Conservation (phyloP, 2,329 filamentous ascomycete genomes). For the Nothophoma quercina region DNA sequence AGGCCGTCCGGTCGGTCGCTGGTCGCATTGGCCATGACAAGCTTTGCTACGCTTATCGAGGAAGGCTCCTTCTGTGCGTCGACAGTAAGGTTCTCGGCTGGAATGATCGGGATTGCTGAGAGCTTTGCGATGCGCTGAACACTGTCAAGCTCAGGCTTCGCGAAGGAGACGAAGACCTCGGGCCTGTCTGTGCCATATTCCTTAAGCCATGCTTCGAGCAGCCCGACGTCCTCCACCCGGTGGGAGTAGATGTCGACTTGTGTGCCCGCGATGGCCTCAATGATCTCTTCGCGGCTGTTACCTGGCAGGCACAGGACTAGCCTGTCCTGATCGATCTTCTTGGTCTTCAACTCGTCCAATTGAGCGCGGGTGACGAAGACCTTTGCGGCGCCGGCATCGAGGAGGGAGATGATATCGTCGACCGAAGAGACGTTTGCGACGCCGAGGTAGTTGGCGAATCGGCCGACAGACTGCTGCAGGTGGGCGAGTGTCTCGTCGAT, state of each 20-base stretch:
- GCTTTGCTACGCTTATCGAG: conserved; percentile 70
- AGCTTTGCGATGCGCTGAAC: conserved; percentile 54
- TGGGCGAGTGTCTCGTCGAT: conserved; percentile 60
- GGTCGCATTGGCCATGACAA: conserved; percentile 77
- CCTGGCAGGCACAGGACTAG: conserved; percentile 63
- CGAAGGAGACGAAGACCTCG: conserved; percentile 60
- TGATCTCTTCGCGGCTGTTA: conserved; percentile 52
- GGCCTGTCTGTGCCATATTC: conserved; percentile 59
- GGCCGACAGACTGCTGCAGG: conserved; percentile 63
- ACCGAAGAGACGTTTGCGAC: conserved; percentile 71
- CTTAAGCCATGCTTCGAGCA: conserved; percentile 56
- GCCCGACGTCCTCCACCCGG: conserved; percentile 52
- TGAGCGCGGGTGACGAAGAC: conserved; percentile 81
- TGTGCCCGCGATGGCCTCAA: conserved; percentile 51
- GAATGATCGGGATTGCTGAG: conserved; percentile 73
- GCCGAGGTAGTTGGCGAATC: conserved; percentile 75
- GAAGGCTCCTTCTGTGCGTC: conserved; percentile 66
- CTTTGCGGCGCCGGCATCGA: conserved; percentile 84
- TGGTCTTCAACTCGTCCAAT: conserved; percentile 62
- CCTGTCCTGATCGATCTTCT: conserved; percentile 63
- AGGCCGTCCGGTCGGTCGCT: conserved; percentile 85
- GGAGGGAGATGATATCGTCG: conserved; percentile 78
- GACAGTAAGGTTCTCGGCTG: conserved; percentile 73
- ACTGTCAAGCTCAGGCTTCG: conserved; percentile 49
- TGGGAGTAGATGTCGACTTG: conserved; percentile 56